Evolutionary conservation across 768 basidiomycete genomes (phyloP).

Genomic region (Leccinum aurantiacum): DNA sequence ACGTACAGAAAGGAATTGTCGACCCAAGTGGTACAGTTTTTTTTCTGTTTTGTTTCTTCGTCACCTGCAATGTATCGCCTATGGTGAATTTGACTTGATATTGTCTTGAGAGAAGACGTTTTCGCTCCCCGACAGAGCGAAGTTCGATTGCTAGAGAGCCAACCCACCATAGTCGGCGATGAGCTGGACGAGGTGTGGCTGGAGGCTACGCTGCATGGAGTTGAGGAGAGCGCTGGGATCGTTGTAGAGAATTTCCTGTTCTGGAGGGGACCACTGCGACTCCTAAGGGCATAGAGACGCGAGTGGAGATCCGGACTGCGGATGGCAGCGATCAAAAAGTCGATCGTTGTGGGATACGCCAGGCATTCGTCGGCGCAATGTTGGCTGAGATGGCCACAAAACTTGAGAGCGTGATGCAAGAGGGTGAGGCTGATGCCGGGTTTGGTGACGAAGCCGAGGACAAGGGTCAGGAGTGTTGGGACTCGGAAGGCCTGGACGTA

Average conservation of each 20-base stretch:
- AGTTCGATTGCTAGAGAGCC: too few species aligned
- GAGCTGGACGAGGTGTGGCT: conserved; percentile 45
- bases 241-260: too few species aligned
- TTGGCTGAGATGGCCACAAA: conserved; percentile 44
- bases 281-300: conserved; percentile 46
- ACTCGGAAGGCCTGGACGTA: conserved; percentile 44
- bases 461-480: conserved; percentile 42
- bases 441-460: conserved; percentile 43
- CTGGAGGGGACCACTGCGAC: conserved; percentile 45
- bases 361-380: conserved; percentile 47
- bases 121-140: too few species aligned
- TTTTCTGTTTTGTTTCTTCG: too few species aligned
- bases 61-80: too few species aligned
- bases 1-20: too few species aligned
- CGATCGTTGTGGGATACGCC: conserved; percentile 42
- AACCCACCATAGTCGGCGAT: conserved; percentile 47
- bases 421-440: conserved; percentile 43
- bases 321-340: conserved; percentile 56
- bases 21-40: too few species aligned
- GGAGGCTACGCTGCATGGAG: conserved; percentile 43
- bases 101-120: too few species aligned
- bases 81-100: too few species aligned
- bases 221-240: conserved; percentile 51
- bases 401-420: conserved; percentile 53
- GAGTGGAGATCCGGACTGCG: conserved; percentile 54